Conservation (phyloP, 345 rosid genomes). For the Murraya paniculata region DNA sequence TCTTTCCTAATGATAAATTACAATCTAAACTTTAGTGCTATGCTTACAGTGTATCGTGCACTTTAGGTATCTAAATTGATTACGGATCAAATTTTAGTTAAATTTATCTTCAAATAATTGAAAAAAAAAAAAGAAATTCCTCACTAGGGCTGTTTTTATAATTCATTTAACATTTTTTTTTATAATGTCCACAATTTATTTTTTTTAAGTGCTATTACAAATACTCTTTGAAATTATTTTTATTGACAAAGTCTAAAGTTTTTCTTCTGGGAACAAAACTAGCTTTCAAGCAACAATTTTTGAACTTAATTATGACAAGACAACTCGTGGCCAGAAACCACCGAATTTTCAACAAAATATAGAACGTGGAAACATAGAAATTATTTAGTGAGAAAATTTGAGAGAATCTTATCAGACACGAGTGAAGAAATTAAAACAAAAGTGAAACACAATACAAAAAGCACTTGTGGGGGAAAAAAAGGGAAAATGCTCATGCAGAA, state of each 20-base stretch:
- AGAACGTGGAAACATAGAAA: not conserved
- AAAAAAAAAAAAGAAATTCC: too few relatives aligned
- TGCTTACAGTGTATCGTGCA: too few relatives aligned
- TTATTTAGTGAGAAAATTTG: not conserved
- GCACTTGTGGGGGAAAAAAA: not conserved
- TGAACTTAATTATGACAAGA: not conserved
- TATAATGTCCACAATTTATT: too few relatives aligned
- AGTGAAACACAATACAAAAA: not conserved
- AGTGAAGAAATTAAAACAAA: not conserved
- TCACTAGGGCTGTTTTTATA: too few relatives aligned
- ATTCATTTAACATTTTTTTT: too few relatives aligned
- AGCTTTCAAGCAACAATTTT: not conserved
- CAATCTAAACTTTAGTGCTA: too few relatives aligned
- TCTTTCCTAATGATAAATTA: too few relatives aligned
- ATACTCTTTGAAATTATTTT: not conserved
- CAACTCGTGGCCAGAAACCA: not conserved
- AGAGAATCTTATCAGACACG: not conserved
- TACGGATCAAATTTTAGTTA: too few relatives aligned
- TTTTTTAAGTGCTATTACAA: not conserved
- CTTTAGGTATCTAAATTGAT: too few relatives aligned
- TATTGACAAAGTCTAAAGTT: not conserved
- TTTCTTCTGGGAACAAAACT: not conserved
- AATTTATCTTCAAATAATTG: too few relatives aligned
- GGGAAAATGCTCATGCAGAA: not conserved
- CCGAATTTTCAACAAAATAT: not conserved